phyloP scores from a whole-genome alignment of 208 protist species.

The Wallacemonas sp. region DNA sequence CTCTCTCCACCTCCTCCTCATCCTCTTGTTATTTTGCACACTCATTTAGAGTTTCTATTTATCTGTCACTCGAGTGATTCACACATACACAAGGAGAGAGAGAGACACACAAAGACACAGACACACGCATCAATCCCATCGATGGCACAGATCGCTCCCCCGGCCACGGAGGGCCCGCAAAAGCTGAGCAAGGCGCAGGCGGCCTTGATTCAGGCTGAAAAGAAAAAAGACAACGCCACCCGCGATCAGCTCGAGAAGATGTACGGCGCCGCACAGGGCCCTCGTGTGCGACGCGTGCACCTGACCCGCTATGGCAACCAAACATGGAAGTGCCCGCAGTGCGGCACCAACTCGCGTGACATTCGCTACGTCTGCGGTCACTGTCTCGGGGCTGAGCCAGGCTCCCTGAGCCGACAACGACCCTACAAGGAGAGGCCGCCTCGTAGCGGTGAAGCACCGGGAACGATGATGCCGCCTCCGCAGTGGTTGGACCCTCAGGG shows the following conservation, averaged over 20 bases:
- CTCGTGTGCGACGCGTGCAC: slow-evolving; percentile 20
- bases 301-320: slow-evolving; percentile 31
- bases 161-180: slow-evolving; percentile 22
- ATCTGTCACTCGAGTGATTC: too few species aligned
- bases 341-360: slow-evolving; percentile 34
- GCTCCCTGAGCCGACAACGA: slow-evolving; percentile 1
- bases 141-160: slow-evolving; percentile 40
- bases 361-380: slow-evolving; percentile 52
- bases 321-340: slow-evolving; percentile 43
- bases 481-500: slow-evolving; percentile 5
- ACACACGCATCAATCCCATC: not conserved
- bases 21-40: too few species aligned
- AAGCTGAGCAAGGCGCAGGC: slow-evolving; percentile 39
- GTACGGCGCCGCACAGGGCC: slow-evolving; percentile 38
- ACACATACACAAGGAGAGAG: not conserved
- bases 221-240: slow-evolving; percentile 47
- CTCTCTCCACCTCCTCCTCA: too few species aligned
- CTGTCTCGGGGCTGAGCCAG: slow-evolving; percentile 47
- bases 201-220: slow-evolving; percentile 41
- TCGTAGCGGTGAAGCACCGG: not conserved
- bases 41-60: too few species aligned
- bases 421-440: slow-evolving; percentile 11
- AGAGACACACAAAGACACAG: not conserved
- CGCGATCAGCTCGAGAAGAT: slow-evolving; percentile 38
- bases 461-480: not conserved